These are phyloP conservation scores for Boletus huronensis DNA, from an alignment of 768 basidiomycete species.

Conservation along the genomic window DNA sequence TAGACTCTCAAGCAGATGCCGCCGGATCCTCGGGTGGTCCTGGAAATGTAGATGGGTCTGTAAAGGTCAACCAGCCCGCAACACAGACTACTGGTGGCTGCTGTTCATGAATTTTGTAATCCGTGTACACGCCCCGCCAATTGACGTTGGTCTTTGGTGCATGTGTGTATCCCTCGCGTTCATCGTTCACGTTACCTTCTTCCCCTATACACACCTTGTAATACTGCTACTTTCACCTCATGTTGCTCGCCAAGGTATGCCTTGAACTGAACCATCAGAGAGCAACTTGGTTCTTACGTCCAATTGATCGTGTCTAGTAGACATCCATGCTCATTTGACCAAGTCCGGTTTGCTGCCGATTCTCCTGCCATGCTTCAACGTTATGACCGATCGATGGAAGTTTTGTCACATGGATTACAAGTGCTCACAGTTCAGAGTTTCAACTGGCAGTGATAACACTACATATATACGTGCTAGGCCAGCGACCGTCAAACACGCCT, in stretches of 20 bases:
- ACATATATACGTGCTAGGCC: too few species aligned
- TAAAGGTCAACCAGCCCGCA: conserved; percentile 62
- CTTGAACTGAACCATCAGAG: not conserved
- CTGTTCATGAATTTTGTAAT: conserved; percentile 40
- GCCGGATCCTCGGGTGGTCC: conserved; percentile 37
- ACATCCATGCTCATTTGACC: not conserved
- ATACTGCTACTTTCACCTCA: conserved; percentile 13
- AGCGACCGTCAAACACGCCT: too few species aligned
- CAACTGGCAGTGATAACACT: too few species aligned
- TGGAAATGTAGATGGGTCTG: conserved; percentile 50
- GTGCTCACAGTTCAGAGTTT: too few species aligned
- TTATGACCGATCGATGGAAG: too few species aligned
- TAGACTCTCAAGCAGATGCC: conserved; percentile 84
- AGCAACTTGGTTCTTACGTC: not conserved
- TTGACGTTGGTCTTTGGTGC: conserved; percentile 1
- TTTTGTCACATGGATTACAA: too few species aligned
- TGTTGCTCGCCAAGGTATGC: conserved; percentile 3
- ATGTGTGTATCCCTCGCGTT: conserved; percentile 1
- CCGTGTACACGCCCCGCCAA: conserved; percentile 1
- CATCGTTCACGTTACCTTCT: conserved; percentile 7
- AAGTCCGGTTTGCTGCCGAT: not conserved
- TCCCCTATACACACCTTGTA: conserved; percentile 14
- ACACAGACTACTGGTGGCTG: conserved; percentile 46
- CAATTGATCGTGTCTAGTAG: too few species aligned
- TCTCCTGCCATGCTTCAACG: not conserved